Evolutionary conservation across 1,139 yeast genomes (phyloP), one percentile per base, ranked within the genome.

Genomic region (Kodamaea suecica): DNA sequence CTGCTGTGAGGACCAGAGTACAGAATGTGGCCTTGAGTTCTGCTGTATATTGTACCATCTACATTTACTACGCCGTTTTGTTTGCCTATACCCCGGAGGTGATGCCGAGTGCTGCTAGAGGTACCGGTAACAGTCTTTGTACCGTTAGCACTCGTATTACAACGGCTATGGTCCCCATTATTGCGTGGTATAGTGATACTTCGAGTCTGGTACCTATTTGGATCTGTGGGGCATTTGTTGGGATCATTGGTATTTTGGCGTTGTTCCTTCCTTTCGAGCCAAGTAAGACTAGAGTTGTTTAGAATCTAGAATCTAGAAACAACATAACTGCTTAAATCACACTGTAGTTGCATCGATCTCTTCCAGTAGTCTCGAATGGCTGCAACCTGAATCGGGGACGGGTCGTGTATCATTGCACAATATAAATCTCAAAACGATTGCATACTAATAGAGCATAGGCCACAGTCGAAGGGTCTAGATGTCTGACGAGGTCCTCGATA

Each of bases 1-100:
- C 48, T 5, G 33, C 38, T 9, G 44, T 44, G 14, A 31, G 38
- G 14, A 41, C 38, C 5, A 36, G 37, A 17, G 34, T 33, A n/a
- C 36, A 35, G 9, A 42, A 42, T 23, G 43, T 41, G 15, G 47
- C 35, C 3, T 35, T 45, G 16, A 30, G 45, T 8, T 38, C 47
- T 4, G 34, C 39, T 16, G 41, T 41, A 10, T 43, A 37, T 20
- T 27, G 38, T 12, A 33, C 39, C 28, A 30, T 42, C 19, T 41
- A 45, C 38, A 39, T 45, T 25, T 45, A 45, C 31, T 44, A 34
- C 21, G 44, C 44, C 9, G 40, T 37, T 8, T 34, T 45, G 23
- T 45, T 36, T 23, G 48, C 43, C 3, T 45, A 42, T 30, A 41
- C 48, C 14, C 48, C 48, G 2, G 49, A 45, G 21, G 47, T 43